Percentiles rank a stretch among this genome's conserved stretches.
Conservation (phyloP, 257 asterid species). For the Nicotiana sylvestris region DNA sequence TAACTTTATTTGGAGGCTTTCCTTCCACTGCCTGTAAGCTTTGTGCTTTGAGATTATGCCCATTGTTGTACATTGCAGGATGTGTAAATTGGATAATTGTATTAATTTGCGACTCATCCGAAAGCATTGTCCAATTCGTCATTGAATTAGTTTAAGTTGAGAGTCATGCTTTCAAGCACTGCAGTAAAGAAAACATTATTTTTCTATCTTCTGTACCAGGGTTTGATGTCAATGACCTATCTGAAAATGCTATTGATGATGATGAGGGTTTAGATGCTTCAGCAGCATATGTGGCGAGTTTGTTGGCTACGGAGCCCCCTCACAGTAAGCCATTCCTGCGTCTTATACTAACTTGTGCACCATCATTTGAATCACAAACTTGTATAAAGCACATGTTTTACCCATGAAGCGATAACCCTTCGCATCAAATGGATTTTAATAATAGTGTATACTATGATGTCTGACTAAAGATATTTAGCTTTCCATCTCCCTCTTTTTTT, state of each 20-base stretch:
- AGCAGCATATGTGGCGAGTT: conserved; percentile 84
- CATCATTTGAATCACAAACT: neutral
- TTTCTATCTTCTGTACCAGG: conserved; percentile 34
- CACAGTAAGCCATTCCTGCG: conserved; percentile 49
- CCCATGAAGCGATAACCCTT: neutral
- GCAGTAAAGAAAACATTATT: neutral
- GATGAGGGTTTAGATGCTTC: conserved; percentile 81
- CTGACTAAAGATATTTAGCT: neutral
- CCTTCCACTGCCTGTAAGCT: conserved; percentile 88
- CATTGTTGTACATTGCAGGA: neutral
- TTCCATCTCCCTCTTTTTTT: neutral
- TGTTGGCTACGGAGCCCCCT: conserved; percentile 75
- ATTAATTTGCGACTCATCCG: neutral
- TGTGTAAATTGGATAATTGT: neutral
- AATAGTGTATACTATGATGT: neutral
- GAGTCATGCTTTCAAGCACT: neutral
- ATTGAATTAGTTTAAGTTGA: neutral
- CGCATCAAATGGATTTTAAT: neutral
- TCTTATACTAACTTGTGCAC: neutral
- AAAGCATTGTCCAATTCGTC: neutral
- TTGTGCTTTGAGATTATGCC: neutral
- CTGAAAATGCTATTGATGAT: conserved; percentile 73
- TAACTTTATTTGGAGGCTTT: conserved; percentile 82
- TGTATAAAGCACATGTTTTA: neutral
- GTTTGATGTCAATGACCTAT: conserved; percentile 84